Evolutionary conservation across 225 moss, liverwort and hornwort species (phyloP).

Genomic region (Physcomitrium patens): DNA sequence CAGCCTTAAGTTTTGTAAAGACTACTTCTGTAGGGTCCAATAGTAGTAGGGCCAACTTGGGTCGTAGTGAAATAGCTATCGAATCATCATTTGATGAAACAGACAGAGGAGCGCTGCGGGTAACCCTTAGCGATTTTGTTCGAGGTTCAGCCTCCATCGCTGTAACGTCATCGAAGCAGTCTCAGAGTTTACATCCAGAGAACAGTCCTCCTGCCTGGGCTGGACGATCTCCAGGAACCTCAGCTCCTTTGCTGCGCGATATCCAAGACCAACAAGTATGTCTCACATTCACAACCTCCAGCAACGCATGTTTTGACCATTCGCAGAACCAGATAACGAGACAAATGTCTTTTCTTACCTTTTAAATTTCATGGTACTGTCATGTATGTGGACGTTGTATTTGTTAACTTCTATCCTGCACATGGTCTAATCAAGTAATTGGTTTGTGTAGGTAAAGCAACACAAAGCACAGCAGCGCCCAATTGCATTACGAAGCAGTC

Average conservation of each 20-base stretch:
- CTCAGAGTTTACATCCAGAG: constrained; percentile 55
- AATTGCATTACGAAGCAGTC: constrained; percentile 64
- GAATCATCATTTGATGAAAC: constrained; percentile 39
- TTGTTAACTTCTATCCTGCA: constrained; percentile 1
- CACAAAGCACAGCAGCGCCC: constrained; percentile 71
- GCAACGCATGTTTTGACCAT: background rate
- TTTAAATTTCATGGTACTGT: constrained; percentile 5
- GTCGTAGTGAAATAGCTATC: constrained; percentile 41
- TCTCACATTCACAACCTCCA: background rate
- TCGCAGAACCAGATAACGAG: background rate
- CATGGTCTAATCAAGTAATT: constrained; percentile 20
- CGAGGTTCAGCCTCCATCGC: constrained; percentile 78
- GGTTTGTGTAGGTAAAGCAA: constrained; percentile 69
- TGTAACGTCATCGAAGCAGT: constrained; percentile 42
- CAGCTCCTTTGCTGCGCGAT: constrained; percentile 76
- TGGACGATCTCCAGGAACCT: constrained; percentile 67
- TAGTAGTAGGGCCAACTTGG: constrained; percentile 36
- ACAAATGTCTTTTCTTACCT: background rate
- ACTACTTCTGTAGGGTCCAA: constrained; percentile 35
- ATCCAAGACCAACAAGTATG: constrained; percentile 93
- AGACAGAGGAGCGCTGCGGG: constrained; percentile 55
- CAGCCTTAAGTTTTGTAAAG: constrained; percentile 35
- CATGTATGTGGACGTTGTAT: background rate
- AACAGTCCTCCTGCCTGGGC: constrained; percentile 94
- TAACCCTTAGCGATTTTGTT: constrained; percentile 83